Evolutionary conservation across 495 filamentous ascomycete species (phyloP).

Genomic region (Aspergillus sclerotioniger): DNA sequence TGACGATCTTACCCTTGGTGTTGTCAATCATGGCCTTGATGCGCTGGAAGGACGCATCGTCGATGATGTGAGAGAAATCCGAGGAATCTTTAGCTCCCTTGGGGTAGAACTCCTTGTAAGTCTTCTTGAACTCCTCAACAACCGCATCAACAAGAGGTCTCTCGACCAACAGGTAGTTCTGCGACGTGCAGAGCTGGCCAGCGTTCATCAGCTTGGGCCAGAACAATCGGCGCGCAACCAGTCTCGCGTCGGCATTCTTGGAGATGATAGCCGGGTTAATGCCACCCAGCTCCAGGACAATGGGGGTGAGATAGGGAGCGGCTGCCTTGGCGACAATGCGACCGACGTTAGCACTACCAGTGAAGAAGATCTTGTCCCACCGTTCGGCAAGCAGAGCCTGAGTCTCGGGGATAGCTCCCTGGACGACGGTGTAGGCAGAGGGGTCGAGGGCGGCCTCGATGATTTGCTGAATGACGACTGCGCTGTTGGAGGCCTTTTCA

Average conservation of each 20-base stretch:
- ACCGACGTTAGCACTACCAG: constrained; percentile 72
- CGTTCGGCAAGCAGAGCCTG: constrained; percentile 79
- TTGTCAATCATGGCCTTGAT: constrained; percentile 85
- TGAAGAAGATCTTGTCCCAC: constrained; percentile 99
- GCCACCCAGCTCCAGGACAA: constrained; percentile 86
- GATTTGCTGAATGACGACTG: constrained; percentile 76
- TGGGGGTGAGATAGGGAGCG: constrained; percentile 85
- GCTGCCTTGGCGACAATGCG: constrained; percentile 89
- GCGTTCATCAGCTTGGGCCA: constrained; percentile 86
- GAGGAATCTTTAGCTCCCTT: constrained; percentile 69
- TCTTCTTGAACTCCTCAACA: constrained; percentile 67
- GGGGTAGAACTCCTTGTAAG: constrained; percentile 79
- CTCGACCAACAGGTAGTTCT: constrained; percentile 87
- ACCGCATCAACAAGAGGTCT: constrained; percentile 67
- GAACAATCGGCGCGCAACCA: constrained; percentile 80
- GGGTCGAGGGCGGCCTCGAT: constrained; percentile 71
- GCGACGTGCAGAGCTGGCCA: constrained; percentile 84
- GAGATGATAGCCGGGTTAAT: constrained; percentile 88
- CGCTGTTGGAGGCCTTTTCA: constrained; percentile 71
- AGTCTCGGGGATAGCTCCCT: constrained; percentile 77
- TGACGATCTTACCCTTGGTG: constrained; percentile 76
- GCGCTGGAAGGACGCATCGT: constrained; percentile 72
- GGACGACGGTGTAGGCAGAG: constrained; percentile 72
- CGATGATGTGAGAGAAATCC: constrained; percentile 79
- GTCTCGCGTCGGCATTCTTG: constrained; percentile 69